phyloP scores from a whole-genome alignment of 116 monocot species.

The Thalassia testudinum region DNA sequence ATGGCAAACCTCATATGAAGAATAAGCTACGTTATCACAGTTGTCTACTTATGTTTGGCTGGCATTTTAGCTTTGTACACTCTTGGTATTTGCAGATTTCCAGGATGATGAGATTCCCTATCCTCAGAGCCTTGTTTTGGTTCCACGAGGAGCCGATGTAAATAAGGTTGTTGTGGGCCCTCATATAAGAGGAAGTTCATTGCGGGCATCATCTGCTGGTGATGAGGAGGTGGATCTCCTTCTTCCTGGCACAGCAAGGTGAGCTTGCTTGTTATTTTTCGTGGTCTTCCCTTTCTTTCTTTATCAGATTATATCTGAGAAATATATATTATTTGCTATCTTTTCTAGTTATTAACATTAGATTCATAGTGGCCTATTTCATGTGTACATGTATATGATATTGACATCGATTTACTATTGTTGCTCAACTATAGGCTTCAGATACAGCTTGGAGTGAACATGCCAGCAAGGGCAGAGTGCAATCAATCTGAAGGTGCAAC shows the following conservation, averaged over 20 bases:
- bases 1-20: no score
- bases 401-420: not conserved
- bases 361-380: not conserved
- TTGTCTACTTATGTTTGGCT: not conserved
- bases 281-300: not conserved
- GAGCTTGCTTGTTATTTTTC: not conserved
- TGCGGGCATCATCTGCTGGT: conserved; percentile 71
- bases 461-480: conserved; percentile 85
- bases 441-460: conserved; percentile 87
- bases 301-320: not conserved
- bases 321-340: no score
- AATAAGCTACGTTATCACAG: no score
- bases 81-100: conserved; percentile 24
- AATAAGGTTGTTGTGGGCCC: conserved; percentile 76
- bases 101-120: conserved; percentile 69
- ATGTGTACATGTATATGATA: not conserved
- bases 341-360: not conserved
- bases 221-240: conserved; percentile 95
- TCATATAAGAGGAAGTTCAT: conserved; percentile 82
- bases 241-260: conserved; percentile 95
- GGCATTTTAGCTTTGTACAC: not conserved
- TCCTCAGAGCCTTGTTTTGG: conserved; percentile 73
- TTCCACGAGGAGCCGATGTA: conserved; percentile 50
- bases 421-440: conserved; percentile 47
- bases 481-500: conserved; percentile 18